Evolutionary conservation across 352 stramenopile species (phyloP), one percentile per base, ranked within the genome.

Genomic region (Globisporangium mamillatum): DNA sequence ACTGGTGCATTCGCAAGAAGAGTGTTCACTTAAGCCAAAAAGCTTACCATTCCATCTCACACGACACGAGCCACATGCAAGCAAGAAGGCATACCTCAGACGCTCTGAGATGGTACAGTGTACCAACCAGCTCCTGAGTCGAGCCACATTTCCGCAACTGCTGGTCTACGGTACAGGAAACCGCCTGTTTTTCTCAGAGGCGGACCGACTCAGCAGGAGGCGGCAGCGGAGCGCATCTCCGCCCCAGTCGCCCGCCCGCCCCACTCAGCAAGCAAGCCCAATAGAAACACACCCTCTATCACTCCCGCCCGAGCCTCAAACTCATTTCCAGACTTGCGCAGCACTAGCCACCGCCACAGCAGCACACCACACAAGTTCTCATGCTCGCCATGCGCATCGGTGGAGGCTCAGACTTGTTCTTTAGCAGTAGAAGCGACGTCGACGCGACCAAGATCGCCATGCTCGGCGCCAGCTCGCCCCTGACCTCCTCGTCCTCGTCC

Each of bases 151-250:
- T 38, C 53, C 14, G 53, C 53, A 38, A 27, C 24, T 52, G 44
- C 44, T 52, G 44, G 18, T 52, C 44, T 52, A 52, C 44, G 18
- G 44, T 52, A 52, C 44, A 52, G 44, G 44, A 52, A 52, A 22
- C 24, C 24, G 53, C 27, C 27, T 55, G 60, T 65, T 65, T 65
- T 65, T 65, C 60, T 57, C 60, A 65, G 59, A 56, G 60, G 60
- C 44, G 60, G 44, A 65, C 60, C 60, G 60, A 56, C 44, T 65
- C 60, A 65, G 60, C 60, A 27, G 9, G 9, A 34, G 24, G 12
- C 52, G 6, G 10, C 52, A 27, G 8, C 24, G 32, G 27, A 57
- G 52, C 22, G 7, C 41, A 22, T n/a, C 41, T 50, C 41, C 16
- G 14, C 41, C 41, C 41, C 27, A 50, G 41, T 50, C 41, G 16